A percentile compares a stretch with the other conserved stretches of the same genome.
These are phyloP conservation scores for Pythium pyrilobum DNA, from an alignment of 352 stramenopile species.

Conservation along the genomic window DNA sequence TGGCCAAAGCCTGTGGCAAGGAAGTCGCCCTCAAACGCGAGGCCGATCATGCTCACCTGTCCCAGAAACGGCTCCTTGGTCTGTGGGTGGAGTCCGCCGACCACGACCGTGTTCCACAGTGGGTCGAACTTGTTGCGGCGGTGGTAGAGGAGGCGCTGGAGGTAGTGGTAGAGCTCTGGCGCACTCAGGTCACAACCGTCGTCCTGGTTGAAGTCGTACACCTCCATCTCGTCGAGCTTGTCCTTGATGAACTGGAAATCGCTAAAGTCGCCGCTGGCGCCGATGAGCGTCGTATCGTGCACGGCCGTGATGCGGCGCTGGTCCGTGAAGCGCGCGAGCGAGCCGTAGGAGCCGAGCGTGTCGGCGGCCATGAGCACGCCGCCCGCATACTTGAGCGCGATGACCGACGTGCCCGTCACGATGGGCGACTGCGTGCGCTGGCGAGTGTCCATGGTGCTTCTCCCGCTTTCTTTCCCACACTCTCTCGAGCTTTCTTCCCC, in stretches of 20 bases:
- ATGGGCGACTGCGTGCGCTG: constrained; percentile 92
- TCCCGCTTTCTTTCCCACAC: constrained; percentile 3
- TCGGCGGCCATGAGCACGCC: constrained; percentile 98
- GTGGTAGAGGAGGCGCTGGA: constrained; percentile 98
- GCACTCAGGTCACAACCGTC: constrained; percentile 94
- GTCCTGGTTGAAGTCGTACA: constrained; percentile 95
- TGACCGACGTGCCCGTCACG: constrained; percentile 97
- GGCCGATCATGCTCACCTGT: constrained; percentile 96
- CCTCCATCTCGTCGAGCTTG: constrained; percentile 91
- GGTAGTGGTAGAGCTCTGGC: constrained; percentile 95
- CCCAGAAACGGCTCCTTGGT: constrained; percentile 92
- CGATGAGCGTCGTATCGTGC: constrained; percentile 93
- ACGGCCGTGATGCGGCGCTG: constrained; percentile 82
- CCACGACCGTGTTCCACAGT: constrained; percentile 97
- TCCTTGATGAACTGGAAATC: constrained; percentile 97
- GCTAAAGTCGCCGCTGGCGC: constrained; percentile 95
- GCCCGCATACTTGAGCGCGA: constrained; percentile 93
- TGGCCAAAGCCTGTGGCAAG: constrained; percentile 97
- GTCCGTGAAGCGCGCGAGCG: constrained; percentile 96
- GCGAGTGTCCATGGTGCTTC: constrained; percentile 43
- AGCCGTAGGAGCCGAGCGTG: constrained; percentile 97
- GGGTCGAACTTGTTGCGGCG: constrained; percentile 98
- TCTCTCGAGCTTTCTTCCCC: constrained; percentile 12
- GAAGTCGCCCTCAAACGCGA: constrained; percentile 96
- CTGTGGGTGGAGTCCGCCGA: constrained; percentile 91